Percentiles rank a stretch among this genome's conserved stretches.
phyloP scores from a whole-genome alignment of 345 rosid species.

The Lepidium didymum region DNA sequence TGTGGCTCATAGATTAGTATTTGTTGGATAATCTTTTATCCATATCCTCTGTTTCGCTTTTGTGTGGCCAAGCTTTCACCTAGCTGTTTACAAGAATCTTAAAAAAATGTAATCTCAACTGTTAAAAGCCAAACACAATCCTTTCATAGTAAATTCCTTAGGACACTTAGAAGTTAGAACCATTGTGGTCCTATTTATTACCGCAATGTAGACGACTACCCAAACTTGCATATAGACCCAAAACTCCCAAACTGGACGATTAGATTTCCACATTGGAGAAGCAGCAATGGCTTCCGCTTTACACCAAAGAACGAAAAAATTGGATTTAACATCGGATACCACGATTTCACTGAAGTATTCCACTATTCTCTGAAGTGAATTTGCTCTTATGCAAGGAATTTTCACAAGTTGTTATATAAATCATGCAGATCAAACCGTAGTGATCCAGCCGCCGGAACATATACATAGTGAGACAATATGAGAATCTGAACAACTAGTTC shows the following conservation, averaged over 20 bases:
- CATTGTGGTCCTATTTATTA: neutral
- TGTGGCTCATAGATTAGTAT: constrained; percentile 42
- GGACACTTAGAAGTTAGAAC: neutral
- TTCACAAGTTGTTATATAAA: neutral
- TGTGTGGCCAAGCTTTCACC: constrained; percentile 26
- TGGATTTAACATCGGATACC: neutral
- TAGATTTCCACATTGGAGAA: neutral
- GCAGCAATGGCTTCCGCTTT: neutral
- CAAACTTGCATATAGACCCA: neutral
- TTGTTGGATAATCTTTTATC: constrained; percentile 41
- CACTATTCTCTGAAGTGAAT: too few relatives aligned
- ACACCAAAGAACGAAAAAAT: neutral
- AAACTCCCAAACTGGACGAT: neutral
- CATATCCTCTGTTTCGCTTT: constrained; percentile 13
- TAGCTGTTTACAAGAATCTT: constrained; percentile 1
- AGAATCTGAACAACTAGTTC: too few relatives aligned
- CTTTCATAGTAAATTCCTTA: neutral
- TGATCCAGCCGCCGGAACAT: too few relatives aligned
- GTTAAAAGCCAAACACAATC: constrained; percentile 5
- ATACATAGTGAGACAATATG: too few relatives aligned
- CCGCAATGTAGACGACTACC: neutral
- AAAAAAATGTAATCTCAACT: constrained; percentile 3
- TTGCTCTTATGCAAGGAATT: neutral
- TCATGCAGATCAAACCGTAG: too few relatives aligned
- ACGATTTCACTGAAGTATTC: neutral